Evolutionary conservation across 495 filamentous ascomycete species (phyloP).

Genomic region (Halenospora varia): DNA sequence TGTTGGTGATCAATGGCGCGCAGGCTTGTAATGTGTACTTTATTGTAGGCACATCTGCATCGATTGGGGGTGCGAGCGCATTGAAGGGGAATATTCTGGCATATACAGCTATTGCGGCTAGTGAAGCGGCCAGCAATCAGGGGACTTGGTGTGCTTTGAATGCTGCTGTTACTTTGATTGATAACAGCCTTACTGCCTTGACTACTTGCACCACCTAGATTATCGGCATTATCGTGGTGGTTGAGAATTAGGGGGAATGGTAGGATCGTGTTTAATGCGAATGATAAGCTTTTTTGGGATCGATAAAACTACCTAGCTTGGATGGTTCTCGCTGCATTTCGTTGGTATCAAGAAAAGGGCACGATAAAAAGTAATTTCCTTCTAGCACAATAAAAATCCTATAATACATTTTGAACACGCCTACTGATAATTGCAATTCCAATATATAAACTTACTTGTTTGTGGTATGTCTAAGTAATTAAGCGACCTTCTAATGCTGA

Average conservation of each 20-base stretch:
- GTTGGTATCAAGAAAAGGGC: not conserved
- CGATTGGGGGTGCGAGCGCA: conserved; percentile 2
- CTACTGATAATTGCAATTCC: not conserved
- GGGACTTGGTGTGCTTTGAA: conserved; percentile 13
- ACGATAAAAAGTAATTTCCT: not conserved
- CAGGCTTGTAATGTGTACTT: conserved; percentile 20
- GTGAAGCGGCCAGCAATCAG: conserved; percentile 1
- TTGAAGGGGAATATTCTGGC: conserved; percentile 16
- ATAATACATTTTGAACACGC: not conserved
- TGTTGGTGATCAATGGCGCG: conserved; percentile 13
- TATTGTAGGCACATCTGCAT: conserved; percentile 10
- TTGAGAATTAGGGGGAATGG: not conserved
- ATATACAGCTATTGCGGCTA: conserved; percentile 3
- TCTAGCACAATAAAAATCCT: not conserved
- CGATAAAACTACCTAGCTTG: not conserved
- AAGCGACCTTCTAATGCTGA: too few relatives aligned
- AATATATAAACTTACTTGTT: too few relatives aligned
- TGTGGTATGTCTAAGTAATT: too few relatives aligned
- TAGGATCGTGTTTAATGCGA: not conserved
- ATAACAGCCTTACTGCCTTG: not conserved
- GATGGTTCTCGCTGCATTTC: not conserved
- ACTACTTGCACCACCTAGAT: not conserved
- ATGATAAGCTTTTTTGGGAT: not conserved
- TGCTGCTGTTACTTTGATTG: conserved; percentile 10
- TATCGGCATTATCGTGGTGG: not conserved